These are phyloP conservation scores for Termitomyces sp. DNA, from an alignment of 768 basidiomycete species.

Conservation along the genomic window DNA sequence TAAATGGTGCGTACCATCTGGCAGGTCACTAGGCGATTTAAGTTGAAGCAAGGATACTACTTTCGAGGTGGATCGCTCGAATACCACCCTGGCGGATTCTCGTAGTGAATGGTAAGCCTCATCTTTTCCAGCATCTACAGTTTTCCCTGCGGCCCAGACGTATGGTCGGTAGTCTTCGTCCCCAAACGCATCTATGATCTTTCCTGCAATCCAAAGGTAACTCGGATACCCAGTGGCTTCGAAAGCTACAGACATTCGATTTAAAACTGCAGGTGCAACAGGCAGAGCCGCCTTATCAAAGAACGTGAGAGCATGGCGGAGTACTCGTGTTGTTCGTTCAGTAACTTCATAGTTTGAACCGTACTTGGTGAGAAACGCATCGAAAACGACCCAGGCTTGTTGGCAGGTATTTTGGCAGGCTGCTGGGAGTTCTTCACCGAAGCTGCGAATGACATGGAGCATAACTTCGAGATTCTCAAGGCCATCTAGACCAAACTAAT, in stretches of 20 bases:
- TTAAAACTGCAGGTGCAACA: constrained; percentile 66
- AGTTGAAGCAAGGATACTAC: constrained; percentile 61
- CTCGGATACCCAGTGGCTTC: constrained; percentile 77
- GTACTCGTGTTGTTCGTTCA: constrained; percentile 78
- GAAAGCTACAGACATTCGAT: constrained; percentile 74
- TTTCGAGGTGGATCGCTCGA: constrained; percentile 73
- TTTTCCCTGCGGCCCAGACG: constrained; percentile 90
- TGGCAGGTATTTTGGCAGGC: constrained; percentile 73
- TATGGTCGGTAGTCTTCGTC: constrained; percentile 57
- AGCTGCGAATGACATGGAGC: constrained; percentile 75
- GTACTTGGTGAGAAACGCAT: constrained; percentile 73
- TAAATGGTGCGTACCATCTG: constrained; percentile 68
- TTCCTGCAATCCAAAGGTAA: constrained; percentile 93
- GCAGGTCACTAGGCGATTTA: constrained; percentile 68
- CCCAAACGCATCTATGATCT: constrained; percentile 75
- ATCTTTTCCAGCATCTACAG: constrained; percentile 65
- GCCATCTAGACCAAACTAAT: constrained; percentile 45
- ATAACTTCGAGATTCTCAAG: constrained; percentile 94
- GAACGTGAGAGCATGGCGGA: constrained; percentile 79
- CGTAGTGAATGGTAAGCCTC: constrained; percentile 47
- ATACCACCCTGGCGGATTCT: constrained; percentile 54
- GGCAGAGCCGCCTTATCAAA: constrained; percentile 66
- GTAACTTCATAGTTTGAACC: constrained; percentile 71
- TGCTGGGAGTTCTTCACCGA: constrained; percentile 77
- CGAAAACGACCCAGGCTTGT: constrained; percentile 83